Evolutionary conservation across 1,284 basidiomycete genomes (phyloP).

Genomic region (Rhodotorula sp.): DNA sequence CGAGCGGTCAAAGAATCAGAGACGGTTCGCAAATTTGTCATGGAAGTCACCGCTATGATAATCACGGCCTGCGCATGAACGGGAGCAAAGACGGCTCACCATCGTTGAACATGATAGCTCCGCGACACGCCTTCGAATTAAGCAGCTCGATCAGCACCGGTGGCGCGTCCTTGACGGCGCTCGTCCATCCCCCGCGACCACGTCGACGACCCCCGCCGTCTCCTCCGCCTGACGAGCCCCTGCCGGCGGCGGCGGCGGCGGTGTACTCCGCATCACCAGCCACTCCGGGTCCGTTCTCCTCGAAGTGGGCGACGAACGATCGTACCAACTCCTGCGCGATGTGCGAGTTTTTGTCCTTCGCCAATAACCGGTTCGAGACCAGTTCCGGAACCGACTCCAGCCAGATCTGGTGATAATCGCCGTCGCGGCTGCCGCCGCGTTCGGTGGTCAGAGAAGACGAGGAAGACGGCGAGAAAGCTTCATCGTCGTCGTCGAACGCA

Average conservation of each 20-base stretch:
- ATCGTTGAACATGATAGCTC: constrained; percentile 97
- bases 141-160: constrained; percentile 71
- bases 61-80: not conserved
- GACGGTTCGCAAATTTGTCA: no score
- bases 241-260: no score
- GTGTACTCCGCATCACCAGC: not conserved
- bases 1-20: no score
- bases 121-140: constrained; percentile 90
- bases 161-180: constrained; percentile 73
- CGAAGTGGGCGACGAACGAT: constrained; percentile 22
- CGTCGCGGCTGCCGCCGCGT: not conserved
- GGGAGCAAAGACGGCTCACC: constrained; percentile 8
- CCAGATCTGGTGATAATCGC: constrained; percentile 49
- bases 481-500: not conserved
- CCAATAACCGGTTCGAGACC: constrained; percentile 42
- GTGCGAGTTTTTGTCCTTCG: constrained; percentile 29
- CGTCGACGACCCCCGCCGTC: constrained; percentile 33
- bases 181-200: constrained; percentile 58
- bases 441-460: constrained; percentile 47
- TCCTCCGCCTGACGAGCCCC: not conserved
- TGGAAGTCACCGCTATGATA: no score
- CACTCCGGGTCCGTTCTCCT: not conserved
- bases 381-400: constrained; percentile 48
- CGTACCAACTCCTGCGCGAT: constrained; percentile 46
- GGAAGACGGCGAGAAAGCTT: constrained; percentile 35